phyloP scores from a whole-genome alignment of 2,329 filamentous ascomycete genomes.

The Coleophoma eucalyptorum region DNA sequence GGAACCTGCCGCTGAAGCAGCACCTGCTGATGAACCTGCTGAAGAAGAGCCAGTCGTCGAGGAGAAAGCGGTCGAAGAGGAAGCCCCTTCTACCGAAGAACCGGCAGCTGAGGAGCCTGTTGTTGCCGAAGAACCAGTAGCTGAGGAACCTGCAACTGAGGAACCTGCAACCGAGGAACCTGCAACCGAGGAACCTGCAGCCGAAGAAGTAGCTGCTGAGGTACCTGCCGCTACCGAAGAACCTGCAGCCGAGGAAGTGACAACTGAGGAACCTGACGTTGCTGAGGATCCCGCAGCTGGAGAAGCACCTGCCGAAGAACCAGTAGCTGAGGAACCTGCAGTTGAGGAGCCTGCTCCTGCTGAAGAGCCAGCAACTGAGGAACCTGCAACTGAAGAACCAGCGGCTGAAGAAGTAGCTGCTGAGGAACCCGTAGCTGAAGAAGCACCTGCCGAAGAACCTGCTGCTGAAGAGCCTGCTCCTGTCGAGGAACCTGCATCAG shows the following conservation, averaged over 20 bases:
- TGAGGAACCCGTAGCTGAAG: conserved; percentile 5
- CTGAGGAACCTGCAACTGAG: neutral
- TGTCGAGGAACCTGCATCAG: neutral
- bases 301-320: neutral
- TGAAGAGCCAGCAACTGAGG: neutral
- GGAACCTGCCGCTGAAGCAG: neutral
- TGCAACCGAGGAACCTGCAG: conserved; percentile 3
- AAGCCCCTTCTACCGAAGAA: neutral
- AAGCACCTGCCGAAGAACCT: conserved; percentile 1
- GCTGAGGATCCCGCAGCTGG: no score
- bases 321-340: neutral
- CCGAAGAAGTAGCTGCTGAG: neutral
- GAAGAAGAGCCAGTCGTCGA: neutral
- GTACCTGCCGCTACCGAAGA: neutral
- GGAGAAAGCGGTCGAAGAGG: neutral
- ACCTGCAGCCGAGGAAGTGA: neutral
- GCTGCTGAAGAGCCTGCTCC: neutral
- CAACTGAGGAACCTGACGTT: no score
- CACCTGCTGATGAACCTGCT: neutral
- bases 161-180: neutral
- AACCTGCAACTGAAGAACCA: neutral
- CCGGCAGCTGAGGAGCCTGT: neutral
- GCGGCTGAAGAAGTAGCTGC: conserved; percentile 4
- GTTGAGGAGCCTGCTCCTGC: neutral
- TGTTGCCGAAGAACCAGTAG: neutral